phyloP scores from a whole-genome alignment of 345 rosid species.

The Boechera divaricarpa region DNA sequence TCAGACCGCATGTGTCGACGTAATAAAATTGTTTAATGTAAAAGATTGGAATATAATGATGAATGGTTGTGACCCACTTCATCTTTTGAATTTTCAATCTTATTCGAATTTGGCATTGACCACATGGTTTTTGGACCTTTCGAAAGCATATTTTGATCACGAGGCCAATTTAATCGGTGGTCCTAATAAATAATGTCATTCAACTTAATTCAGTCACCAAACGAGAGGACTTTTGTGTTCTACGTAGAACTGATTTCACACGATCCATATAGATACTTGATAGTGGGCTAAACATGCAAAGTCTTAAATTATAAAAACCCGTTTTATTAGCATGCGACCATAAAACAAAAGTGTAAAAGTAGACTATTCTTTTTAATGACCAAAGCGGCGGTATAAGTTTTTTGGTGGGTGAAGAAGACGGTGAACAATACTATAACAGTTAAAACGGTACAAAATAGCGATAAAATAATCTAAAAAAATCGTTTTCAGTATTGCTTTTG shows the following conservation, averaged over 20 bases:
- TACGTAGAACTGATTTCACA: not conserved
- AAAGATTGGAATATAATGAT: slow-evolving; percentile 20
- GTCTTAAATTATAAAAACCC: too few species aligned
- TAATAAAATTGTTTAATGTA: not conserved
- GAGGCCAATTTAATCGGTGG: not conserved
- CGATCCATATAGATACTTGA: not conserved
- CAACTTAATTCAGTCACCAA: not conserved
- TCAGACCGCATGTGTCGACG: slow-evolving; percentile 25
- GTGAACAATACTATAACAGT: too few species aligned
- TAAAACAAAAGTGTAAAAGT: too few species aligned
- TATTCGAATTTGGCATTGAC: not conserved
- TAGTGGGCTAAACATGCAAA: not conserved
- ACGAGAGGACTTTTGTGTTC: not conserved
- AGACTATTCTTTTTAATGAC: too few species aligned
- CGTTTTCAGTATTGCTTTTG: too few species aligned
- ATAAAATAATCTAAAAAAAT: too few species aligned
- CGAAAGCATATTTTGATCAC: not conserved
- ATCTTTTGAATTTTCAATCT: slow-evolving; percentile 13
- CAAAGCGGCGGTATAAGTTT: too few species aligned
- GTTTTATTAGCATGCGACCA: not conserved
- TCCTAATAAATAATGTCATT: not conserved
- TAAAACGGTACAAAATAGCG: too few species aligned
- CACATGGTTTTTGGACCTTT: slow-evolving; percentile 3
- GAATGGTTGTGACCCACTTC: not conserved
- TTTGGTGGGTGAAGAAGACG: too few species aligned